A percentile compares a stretch with the other conserved stretches of the same genome.
phyloP scores from a whole-genome alignment of 495 filamentous ascomycete species.

The Aspergillus olivimuriae region DNA sequence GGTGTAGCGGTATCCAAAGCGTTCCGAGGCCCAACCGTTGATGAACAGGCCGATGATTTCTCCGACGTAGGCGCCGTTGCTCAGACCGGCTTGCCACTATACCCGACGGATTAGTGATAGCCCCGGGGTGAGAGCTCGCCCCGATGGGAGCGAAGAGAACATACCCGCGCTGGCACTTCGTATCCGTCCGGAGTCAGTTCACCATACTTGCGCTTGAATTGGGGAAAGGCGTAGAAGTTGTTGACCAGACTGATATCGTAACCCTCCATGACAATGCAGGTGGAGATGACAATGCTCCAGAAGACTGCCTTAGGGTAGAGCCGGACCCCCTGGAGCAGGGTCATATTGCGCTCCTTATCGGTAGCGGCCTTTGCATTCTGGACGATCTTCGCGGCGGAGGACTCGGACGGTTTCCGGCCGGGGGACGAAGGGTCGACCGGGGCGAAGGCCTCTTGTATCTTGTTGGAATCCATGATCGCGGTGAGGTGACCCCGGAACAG shows the following conservation, averaged over 20 bases:
- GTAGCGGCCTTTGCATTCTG: conserved; percentile 39
- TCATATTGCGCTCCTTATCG: conserved; percentile 44
- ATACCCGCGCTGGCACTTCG: conserved; percentile 55
- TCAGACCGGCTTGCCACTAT: conserved; percentile 70
- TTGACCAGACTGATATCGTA: conserved; percentile 51
- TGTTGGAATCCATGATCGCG: conserved; percentile 18
- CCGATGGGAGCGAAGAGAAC: conserved; percentile 2
- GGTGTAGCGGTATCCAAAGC: conserved; percentile 67
- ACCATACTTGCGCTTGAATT: conserved; percentile 68
- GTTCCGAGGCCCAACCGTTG: conserved; percentile 70
- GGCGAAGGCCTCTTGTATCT: conserved; percentile 25
- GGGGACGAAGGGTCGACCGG: conserved; percentile 19
- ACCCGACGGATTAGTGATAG: background rate
- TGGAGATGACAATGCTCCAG: conserved; percentile 50
- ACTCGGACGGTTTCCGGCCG: conserved; percentile 16
- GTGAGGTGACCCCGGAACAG: conserved; percentile 10
- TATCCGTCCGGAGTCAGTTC: conserved; percentile 52
- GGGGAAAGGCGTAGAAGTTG: conserved; percentile 42
- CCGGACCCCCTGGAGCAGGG: conserved; percentile 36
- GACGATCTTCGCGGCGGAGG: conserved; percentile 31
- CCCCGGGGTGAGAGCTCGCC: background rate
- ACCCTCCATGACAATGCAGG: conserved; percentile 52
- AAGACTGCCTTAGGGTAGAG: conserved; percentile 52
- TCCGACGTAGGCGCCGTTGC: conserved; percentile 58
- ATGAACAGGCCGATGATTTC: conserved; percentile 72